Base-by-base conservation (phyloP, 140 eudicot genomes). In the Stevia rebaudiana region DNA sequence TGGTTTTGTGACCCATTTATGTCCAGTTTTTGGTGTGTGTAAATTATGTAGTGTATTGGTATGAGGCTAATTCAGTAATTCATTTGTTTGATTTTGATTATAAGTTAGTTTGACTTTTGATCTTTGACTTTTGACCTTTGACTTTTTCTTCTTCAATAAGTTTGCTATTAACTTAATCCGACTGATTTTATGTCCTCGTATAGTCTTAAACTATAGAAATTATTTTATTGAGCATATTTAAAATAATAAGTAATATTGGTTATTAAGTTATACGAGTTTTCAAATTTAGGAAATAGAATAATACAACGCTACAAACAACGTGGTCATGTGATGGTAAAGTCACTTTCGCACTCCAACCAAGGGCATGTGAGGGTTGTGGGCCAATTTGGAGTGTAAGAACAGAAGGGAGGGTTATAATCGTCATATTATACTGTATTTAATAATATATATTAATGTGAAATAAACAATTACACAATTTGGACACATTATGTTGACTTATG, bases 21-120 rank as follows among this genome's bases (percentile, higher is more conserved):
- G 79, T 68, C 79, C 36, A 68, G 71, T 61, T 75, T 75, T 68
- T 61, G 66, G 60, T 75, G 75, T 75, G 75, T 75, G 80, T 75
- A 61, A 75, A 69, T 65, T 57, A 35, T 54, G 35, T 66, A 73
- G 63, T 49, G 67, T 67, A 42, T 41, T 66, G 68, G 18, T 44
- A 46, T 60, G 74, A 66, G 68, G 74, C 79, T 74, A 74, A 74
- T 58, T 61, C 40, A 74, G 74, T 74, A 74, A 74, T 58, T 61
- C 40, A 74, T 67, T 11, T 59, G 63, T 47, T 23, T 47, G 74
- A 65, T 37, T 36, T 47, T 74, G 54, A 60, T 50, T 24, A 59
- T 7, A 60, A 24, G 39, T 21, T 46, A n/a, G 18, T 35, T 60
- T 61, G 56, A 56, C 67, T 25, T 44, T 66, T 25, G 63, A 65